A percentile compares a stretch with the other conserved stretches of the same genome.
These are phyloP conservation scores for Bruguiera hainesii DNA, from an alignment of 441 rosid genomes.

Conservation along the genomic window DNA sequence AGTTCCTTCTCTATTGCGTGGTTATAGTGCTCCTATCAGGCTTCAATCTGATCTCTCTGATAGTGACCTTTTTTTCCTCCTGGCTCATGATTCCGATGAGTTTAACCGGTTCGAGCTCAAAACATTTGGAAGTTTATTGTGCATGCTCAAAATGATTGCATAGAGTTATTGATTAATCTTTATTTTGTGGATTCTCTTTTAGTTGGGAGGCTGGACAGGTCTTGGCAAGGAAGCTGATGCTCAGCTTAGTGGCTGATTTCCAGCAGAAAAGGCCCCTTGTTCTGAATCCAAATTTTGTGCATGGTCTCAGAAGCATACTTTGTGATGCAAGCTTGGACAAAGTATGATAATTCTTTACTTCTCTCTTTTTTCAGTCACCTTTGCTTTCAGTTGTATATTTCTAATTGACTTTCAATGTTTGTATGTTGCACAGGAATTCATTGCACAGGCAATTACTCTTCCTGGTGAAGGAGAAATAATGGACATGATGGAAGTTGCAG, in stretches of 20 bases:
- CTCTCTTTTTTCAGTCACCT: background rate
- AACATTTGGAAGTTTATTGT: background rate
- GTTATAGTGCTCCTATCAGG: conserved; percentile 93
- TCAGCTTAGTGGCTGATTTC: conserved; percentile 82
- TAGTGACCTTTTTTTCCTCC: conserved; percentile 81
- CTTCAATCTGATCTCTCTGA: conserved; percentile 80
- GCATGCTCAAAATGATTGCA: background rate
- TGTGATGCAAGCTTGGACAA: conserved; percentile 70
- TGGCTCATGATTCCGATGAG: conserved; percentile 92
- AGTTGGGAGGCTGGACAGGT: conserved; percentile 99
- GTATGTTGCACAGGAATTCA: conserved; percentile 61
- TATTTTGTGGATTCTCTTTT: conserved; percentile 20
- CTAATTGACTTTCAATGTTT: conserved; percentile 13
- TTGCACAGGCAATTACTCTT: conserved; percentile 82
- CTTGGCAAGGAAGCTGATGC: conserved; percentile 89
- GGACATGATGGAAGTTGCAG: conserved; percentile 97
- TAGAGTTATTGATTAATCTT: conserved; percentile 11
- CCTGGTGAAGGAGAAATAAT: conserved; percentile 98
- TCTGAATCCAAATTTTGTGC: conserved; percentile 71
- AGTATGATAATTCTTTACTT: conserved; percentile 34
- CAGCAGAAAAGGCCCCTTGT: conserved; percentile 65
- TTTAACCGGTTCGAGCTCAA: conserved; percentile 71
- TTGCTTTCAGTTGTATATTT: too few species aligned
- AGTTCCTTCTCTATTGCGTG: conserved; percentile 83
- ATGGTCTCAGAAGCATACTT: conserved; percentile 81